A percentile compares a stretch with the other conserved stretches of the same genome.
These are phyloP conservation scores for Populus tremula DNA, from an alignment of 345 rosid species.

Conservation along the genomic window DNA sequence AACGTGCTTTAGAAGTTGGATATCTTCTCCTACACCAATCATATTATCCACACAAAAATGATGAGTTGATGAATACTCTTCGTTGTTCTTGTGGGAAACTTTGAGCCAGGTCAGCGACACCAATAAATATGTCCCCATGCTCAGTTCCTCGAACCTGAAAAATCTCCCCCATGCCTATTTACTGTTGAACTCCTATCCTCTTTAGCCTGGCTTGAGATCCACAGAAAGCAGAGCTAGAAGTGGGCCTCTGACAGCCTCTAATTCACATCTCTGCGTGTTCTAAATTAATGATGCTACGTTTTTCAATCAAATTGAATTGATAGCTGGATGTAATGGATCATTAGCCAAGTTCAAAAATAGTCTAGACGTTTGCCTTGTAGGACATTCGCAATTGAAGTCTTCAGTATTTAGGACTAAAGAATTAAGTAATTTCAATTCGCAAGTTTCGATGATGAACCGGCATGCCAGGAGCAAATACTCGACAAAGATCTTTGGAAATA, in stretches of 20 bases:
- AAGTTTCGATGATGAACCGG: background rate
- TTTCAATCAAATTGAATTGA: background rate
- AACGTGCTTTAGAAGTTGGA: background rate
- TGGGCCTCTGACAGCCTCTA: background rate
- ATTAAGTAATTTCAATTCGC: background rate
- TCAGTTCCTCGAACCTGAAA: background rate
- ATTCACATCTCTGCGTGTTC: background rate
- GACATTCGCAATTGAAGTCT: background rate
- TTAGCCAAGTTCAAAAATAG: background rate
- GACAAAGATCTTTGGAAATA: background rate
- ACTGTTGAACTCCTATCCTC: background rate
- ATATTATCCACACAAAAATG: constrained; percentile 7
- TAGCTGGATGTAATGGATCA: background rate
- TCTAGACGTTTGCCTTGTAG: background rate
- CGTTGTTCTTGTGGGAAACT: background rate
- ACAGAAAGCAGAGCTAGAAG: background rate
- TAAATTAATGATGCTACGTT: background rate
- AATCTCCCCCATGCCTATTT: background rate
- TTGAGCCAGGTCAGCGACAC: background rate
- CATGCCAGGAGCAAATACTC: background rate
- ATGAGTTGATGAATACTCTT: background rate
- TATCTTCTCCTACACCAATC: background rate
- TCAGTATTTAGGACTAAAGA: background rate
- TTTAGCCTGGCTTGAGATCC: background rate
- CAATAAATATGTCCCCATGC: constrained; percentile 2